Base-by-base conservation (phyloP, 306 rosid genomes). In the Mimosa bimucronata region DNA sequence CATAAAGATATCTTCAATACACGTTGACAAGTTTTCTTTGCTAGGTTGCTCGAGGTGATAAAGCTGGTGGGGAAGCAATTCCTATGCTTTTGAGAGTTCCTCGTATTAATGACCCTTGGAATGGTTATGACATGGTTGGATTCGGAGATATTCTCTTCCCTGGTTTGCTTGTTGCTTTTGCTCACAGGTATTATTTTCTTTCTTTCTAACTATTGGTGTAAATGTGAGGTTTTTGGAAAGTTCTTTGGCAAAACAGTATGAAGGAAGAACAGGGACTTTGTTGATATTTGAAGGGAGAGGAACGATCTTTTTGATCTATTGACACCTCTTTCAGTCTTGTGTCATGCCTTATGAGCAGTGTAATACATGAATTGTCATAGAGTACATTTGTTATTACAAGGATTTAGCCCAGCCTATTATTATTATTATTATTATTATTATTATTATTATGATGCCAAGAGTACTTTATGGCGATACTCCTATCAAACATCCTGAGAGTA, bases 131-230 rank as follows among this genome's bases (percentile, higher is more conserved):
- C 84, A 90, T 95, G 98, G 86, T 95, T 85, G 98, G 98, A 74
- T 95, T 95, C 69, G 98, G 98, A 82, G 98, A 95, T 74, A 87
- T 95, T 87, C 91, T 95, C 50, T 95, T 95, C 83, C 98, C 98
- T 72, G 98, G 98, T 83, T 87, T 95, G 91, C 98, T 95, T 76
- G 86, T 95, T 82, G 87, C 85, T 71, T 91, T 95, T 89, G 1
- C 91, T 82, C 90, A 71, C 77, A 91, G 98, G 98, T 95, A 88
- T 45, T 85, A 76, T 74, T 71, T 83, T 79, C 26, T 21, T 77
- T 80, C 55, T 48, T 14, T 75, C 71, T 21, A 58, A 75, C 73
- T 55, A 28, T 61, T 67, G 50, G 30, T 19, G 45, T 58, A 41
- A 42, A 41, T 26, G 55, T 68, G 21, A 48, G 25, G 23, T 60